Evolutionary conservation across 495 filamentous ascomycete species (phyloP).

Genomic region (Lasiosphaeria ovina): DNA sequence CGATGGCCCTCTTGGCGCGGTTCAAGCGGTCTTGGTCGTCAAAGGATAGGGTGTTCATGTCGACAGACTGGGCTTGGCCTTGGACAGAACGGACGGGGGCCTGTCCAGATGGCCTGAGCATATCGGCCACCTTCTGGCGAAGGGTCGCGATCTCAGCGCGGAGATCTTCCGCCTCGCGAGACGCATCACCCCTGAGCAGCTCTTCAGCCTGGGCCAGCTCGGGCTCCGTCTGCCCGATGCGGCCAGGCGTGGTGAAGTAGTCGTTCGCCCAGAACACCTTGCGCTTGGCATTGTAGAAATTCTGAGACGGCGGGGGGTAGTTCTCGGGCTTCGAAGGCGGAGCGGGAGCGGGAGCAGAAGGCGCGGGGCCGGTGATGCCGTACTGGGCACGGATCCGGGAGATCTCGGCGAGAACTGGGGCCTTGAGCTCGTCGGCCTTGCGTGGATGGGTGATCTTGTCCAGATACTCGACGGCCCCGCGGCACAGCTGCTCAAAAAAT

Average conservation of each 20-base stretch:
- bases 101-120: not conserved
- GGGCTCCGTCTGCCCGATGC: not conserved
- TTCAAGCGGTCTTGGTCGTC: conserved; percentile 10
- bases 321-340: not conserved
- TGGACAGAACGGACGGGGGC: not conserved
- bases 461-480: conserved; percentile 1
- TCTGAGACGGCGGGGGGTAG: not conserved
- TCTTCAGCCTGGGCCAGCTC: not conserved
- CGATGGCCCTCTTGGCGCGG: conserved; percentile 11
- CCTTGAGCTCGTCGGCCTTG: conserved; percentile 8
- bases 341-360: not conserved
- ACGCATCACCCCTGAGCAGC: not conserved
- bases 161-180: not conserved
- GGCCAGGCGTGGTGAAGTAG: not conserved
- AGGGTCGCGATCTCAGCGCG: not conserved
- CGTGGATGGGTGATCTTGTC: conserved; percentile 7
- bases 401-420: not conserved
- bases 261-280: not conserved
- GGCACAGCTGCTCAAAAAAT: not conserved
- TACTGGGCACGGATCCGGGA: not conserved
- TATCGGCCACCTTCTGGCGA: not conserved
- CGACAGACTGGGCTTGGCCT: not conserved
- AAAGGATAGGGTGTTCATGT: conserved; percentile 3
- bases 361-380: not conserved
- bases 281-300: not conserved